These are phyloP conservation scores for Talaromyces sp. DNA, from an alignment of 2,329 filamentous ascomycete genomes.

Conservation along the genomic window DNA sequence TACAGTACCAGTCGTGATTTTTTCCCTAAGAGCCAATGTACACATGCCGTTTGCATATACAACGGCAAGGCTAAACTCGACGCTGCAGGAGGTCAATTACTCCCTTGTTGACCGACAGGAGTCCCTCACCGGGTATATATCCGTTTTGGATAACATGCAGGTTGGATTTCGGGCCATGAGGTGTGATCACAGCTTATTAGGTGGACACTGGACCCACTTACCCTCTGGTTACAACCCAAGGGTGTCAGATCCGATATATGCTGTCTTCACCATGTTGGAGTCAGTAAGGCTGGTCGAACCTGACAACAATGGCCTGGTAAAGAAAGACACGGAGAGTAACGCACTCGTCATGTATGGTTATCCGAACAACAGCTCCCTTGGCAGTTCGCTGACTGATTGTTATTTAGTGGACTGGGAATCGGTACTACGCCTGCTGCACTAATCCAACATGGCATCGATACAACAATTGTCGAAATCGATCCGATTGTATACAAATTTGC, in stretches of 20 bases:
- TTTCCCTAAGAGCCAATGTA: slow-evolving; percentile 65
- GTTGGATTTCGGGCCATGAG: slow-evolving; percentile 75
- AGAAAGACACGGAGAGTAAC: slow-evolving; percentile 61
- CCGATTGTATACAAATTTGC: slow-evolving; percentile 83
- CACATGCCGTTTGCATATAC: slow-evolving; percentile 63
- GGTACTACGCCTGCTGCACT: slow-evolving; percentile 86
- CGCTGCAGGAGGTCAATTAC: slow-evolving; percentile 63
- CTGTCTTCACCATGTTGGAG: slow-evolving; percentile 94
- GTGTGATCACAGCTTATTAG: slow-evolving; percentile 90
- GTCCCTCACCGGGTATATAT: slow-evolving; percentile 87
- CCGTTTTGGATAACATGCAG: slow-evolving; percentile 72
- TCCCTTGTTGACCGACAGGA: slow-evolving; percentile 75
- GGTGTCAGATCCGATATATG: slow-evolving; percentile 82
- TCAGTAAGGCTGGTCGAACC: slow-evolving; percentile 75
- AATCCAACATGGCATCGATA: slow-evolving; percentile 82
- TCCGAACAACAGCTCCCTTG: not conserved
- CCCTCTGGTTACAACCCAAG: slow-evolving; percentile 47
- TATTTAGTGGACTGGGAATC: slow-evolving; percentile 73
- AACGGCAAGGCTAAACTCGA: slow-evolving; percentile 60
- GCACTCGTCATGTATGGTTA: slow-evolving; percentile 78
- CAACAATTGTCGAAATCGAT: slow-evolving; percentile 92
- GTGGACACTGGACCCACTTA: slow-evolving; percentile 76
- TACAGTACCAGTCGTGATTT: slow-evolving; percentile 63
- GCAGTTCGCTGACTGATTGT: slow-evolving; percentile 3
- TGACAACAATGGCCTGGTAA: slow-evolving; percentile 29